Evolutionary conservation across 495 filamentous ascomycete species (phyloP).

Genomic region (Hypoxylon crocopeplum): DNA sequence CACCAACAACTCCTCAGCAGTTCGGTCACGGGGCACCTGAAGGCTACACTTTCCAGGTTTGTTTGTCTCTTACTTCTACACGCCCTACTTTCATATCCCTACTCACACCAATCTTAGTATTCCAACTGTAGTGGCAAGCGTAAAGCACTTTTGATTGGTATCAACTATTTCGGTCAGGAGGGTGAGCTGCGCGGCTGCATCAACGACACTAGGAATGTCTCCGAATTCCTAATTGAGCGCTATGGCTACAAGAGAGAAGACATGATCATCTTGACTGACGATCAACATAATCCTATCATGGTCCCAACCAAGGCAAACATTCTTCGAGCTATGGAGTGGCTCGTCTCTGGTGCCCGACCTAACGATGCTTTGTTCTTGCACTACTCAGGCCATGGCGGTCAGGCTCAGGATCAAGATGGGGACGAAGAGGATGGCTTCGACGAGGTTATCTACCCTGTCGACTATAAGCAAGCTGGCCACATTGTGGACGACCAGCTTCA

Average conservation of each 20-base stretch:
- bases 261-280: constrained; percentile 60
- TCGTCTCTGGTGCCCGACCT: constrained; percentile 52
- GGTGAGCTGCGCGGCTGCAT: constrained; percentile 90
- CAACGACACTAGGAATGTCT: constrained; percentile 95
- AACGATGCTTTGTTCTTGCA: constrained; percentile 60
- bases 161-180: constrained; percentile 91
- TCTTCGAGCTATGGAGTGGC: constrained; percentile 56
- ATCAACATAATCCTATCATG: constrained; percentile 50
- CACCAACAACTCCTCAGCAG: constrained; percentile 51
- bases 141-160: constrained; percentile 89
- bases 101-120: constrained; percentile 52
- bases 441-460: constrained; percentile 96
- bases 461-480: constrained; percentile 86
- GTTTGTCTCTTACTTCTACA: no score
- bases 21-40: constrained; percentile 58
- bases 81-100: no score
- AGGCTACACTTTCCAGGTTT: constrained; percentile 64
- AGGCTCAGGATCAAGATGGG: constrained; percentile 56
- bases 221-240: constrained; percentile 77
- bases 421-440: constrained; percentile 95
- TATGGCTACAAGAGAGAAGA: constrained; percentile 67
- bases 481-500: constrained; percentile 99
- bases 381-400: constrained; percentile 67
- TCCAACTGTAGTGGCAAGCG: constrained; percentile 84
- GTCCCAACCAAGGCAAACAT: constrained; percentile 58